Evolutionary conservation across 192 early-diverging fungal species (phyloP).

Genomic region (Backusella tuberculispora): DNA sequence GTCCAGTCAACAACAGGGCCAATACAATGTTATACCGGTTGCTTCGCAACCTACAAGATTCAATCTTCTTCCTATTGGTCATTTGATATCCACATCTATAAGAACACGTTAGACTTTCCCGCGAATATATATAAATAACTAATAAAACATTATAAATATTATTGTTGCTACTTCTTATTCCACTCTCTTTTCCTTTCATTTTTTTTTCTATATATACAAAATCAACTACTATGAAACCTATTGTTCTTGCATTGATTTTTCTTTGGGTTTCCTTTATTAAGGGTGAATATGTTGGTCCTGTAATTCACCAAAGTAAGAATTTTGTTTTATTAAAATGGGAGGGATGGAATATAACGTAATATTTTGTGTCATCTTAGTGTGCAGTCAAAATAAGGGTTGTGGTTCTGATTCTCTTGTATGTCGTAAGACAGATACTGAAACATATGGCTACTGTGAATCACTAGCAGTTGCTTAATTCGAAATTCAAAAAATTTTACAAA

Average conservation of each 20-base stretch:
- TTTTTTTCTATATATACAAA: no score
- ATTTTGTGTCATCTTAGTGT: background rate
- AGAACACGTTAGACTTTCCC: background rate
- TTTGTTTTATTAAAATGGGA: background rate
- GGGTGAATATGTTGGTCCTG: no score
- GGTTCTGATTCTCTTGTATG: background rate
- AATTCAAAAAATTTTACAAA: no score
- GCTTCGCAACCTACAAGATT: constrained; percentile 58
- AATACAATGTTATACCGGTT: constrained; percentile 57
- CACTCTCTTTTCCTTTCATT: no score
- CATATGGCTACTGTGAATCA: constrained; percentile 23
- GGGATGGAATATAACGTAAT: background rate
- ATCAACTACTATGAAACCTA: background rate
- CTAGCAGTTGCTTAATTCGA: no score
- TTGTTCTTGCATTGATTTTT: no score
- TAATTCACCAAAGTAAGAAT: background rate
- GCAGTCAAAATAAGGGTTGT: constrained; percentile 31
- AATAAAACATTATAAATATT: background rate
- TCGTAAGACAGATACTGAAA: background rate
- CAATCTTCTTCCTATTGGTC: constrained; percentile 61
- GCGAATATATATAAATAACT: background rate
- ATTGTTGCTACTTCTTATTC: no score
- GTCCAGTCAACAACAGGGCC: constrained; percentile 47
- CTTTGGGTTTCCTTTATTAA: background rate
- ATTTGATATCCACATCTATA: constrained; percentile 25